Conservation (phyloP, 345 rosid species). For the Eucalyptus pauciflora region DNA sequence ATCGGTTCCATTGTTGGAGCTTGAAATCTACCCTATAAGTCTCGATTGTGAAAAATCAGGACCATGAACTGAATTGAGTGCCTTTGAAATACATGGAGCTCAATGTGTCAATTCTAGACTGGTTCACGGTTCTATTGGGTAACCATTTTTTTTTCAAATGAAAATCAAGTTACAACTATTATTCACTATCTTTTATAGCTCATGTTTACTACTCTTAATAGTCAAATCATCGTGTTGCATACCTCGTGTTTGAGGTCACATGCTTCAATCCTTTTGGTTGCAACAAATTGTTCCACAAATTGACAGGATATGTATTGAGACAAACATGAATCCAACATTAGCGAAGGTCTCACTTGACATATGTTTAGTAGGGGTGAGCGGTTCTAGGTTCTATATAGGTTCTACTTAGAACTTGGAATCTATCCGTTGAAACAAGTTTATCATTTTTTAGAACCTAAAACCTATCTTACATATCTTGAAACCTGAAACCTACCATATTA, state of each 20-base stretch:
- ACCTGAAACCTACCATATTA: accelerated
- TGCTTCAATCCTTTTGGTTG: background rate
- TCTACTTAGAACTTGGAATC: too few relatives aligned
- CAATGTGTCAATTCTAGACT: background rate
- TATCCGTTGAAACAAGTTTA: accelerated
- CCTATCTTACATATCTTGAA: accelerated
- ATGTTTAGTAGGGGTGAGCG: background rate
- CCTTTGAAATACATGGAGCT: background rate
- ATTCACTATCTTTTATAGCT: background rate
- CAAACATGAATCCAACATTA: background rate
- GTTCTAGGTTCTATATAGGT: accelerated
- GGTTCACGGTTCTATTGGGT: background rate
- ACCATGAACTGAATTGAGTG: background rate
- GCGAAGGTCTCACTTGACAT: background rate
- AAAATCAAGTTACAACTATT: background rate
- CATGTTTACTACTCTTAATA: background rate
- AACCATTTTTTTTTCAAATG: background rate
- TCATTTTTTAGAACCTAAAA: too few relatives aligned
- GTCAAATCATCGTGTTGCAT: background rate
- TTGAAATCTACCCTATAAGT: background rate
- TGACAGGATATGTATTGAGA: background rate
- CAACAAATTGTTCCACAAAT: background rate
- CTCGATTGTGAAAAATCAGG: background rate
- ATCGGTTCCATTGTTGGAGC: background rate
- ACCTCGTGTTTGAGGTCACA: background rate